Base-by-base conservation (phyloP, 768 basidiomycete genomes). In the Lactifluus rugatus region DNA sequence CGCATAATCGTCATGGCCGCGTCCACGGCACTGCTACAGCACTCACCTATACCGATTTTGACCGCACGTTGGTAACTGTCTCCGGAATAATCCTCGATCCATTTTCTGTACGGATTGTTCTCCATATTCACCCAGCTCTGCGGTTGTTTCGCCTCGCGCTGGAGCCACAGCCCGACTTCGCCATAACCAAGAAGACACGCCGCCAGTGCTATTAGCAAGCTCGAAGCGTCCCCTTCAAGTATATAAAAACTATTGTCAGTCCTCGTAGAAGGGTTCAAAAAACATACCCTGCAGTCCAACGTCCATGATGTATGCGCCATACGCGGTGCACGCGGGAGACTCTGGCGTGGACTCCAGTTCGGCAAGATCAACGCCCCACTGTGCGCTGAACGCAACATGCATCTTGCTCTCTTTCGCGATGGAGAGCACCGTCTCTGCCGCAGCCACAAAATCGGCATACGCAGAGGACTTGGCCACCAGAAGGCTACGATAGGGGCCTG, bases 131-230 rank as follows among this genome's bases (percentile, higher is more conserved):
- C 79, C 78, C 82, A 84, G 21, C 74, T 78, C 25, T 74, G 68
- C 10, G 72, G 74, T 41, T 63, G 65, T 36, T 73, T 66, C 1
- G 76, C 78, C 58, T 85, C 77, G 36, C 76, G 80, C 68, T 82
- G 78, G 32, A 97, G 73, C 84, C 91, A 89, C 41, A 90, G 71
- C 1, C 93, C 93, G 0, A 93, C 90, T 68, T 95, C 89, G 11
- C 93, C 93, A 67, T 96, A 97, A 2, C 93, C 94, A 0, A 95
- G 72, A 9, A 95, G 75, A 68, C 94, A 97, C 8, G 89, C 85
- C 10, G 87, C 82, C 1, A 93, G 77, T 0, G 89, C 87, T 73
- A 96, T 83, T n/a, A 86, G 67, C 5, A 94, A 73, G 59, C 80
- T 84, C 36, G 80, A 78, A 4, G 79, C 69, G 66, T 93, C 90